A percentile compares a stretch with the other conserved stretches of the same genome.
phyloP scores from a whole-genome alignment of 202 grass and related monocot genomes.

The Saccharum hybrid region DNA sequence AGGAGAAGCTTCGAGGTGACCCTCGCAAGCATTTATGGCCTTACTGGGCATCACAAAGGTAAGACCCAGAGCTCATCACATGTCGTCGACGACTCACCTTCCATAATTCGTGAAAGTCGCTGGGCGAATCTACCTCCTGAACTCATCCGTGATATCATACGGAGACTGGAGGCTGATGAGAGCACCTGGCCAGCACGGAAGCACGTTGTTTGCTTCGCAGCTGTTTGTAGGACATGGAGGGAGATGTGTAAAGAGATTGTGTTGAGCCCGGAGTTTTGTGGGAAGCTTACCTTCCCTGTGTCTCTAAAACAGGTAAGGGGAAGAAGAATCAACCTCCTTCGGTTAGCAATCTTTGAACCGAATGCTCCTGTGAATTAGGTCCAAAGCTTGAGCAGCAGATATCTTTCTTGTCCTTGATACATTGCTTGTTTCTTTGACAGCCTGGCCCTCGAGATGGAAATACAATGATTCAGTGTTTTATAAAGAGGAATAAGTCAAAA shows the following conservation, averaged over 20 bases:
- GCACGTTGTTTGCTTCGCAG: conserved; percentile 82
- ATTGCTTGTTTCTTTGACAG: conserved; percentile 58
- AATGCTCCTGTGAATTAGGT: conserved; percentile 3
- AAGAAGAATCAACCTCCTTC: neutral
- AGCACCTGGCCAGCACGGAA: conserved; percentile 85
- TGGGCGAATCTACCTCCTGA: conserved; percentile 94
- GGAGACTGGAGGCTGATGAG: conserved; percentile 80
- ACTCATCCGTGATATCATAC: conserved; percentile 83
- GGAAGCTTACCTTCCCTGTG: conserved; percentile 88
- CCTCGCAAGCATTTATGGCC: conserved; percentile 68
- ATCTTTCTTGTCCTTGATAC: conserved; percentile 34
- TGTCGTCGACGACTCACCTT: conserved; percentile 66
- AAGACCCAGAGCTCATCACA: conserved; percentile 69
- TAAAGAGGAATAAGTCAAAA: conserved; percentile 98
- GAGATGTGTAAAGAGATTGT: conserved; percentile 98
- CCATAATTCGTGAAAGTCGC: conserved; percentile 60
- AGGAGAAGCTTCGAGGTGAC: conserved; percentile 91
- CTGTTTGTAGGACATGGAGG: conserved; percentile 96
- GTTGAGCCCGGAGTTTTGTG: conserved; percentile 81
- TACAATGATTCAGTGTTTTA: conserved; percentile 87
- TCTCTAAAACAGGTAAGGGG: conserved; percentile 89
- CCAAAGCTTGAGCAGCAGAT: neutral
- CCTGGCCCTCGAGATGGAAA: conserved; percentile 86
- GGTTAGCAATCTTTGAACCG: neutral
- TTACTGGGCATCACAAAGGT: conserved; percentile 69